Percentiles rank a stretch among this genome's conserved stretches.
phyloP scores from a whole-genome alignment of 2,329 filamentous ascomycete genomes.

The Xylogone sp. region DNA sequence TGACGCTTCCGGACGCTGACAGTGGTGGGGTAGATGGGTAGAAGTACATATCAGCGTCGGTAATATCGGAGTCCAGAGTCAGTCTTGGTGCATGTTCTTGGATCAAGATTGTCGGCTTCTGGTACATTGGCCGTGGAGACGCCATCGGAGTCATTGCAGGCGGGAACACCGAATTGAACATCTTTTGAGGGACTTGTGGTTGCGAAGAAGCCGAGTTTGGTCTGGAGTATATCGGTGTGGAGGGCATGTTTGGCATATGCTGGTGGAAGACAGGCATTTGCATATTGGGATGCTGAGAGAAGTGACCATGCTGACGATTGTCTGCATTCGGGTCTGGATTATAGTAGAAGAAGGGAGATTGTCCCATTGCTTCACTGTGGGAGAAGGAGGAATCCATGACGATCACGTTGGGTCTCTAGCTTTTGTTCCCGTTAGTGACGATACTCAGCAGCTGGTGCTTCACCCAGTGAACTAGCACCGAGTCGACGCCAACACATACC shows the following conservation, averaged over 20 bases:
- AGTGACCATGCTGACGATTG: conserved; percentile 71
- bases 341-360: conserved; percentile 85
- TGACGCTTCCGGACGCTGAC: conserved; percentile 81
- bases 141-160: conserved; percentile 65
- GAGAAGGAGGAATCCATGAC: conserved; percentile 28
- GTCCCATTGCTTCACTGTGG: conserved; percentile 56
- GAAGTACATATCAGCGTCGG: conserved; percentile 57
- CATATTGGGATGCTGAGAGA: conserved; percentile 55
- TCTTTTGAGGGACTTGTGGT: conserved; percentile 33
- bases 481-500: background rate
- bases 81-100: conserved; percentile 53
- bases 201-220: conserved; percentile 65
- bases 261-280: conserved; percentile 49
- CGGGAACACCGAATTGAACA: conserved; percentile 23
- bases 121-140: conserved; percentile 67
- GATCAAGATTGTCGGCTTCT: conserved; percentile 71
- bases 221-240: conserved; percentile 61
- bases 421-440: background rate
- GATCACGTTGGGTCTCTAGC: conserved; percentile 9
- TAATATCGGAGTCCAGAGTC: conserved; percentile 72
- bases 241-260: conserved; percentile 54
- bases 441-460: too few relatives aligned
- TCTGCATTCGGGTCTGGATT: conserved; percentile 71
- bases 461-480: background rate
- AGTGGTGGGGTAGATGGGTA: conserved; percentile 85